Evolutionary conservation across 257 asterid genomes (phyloP).

Genomic region (Hygrophila difformis): DNA sequence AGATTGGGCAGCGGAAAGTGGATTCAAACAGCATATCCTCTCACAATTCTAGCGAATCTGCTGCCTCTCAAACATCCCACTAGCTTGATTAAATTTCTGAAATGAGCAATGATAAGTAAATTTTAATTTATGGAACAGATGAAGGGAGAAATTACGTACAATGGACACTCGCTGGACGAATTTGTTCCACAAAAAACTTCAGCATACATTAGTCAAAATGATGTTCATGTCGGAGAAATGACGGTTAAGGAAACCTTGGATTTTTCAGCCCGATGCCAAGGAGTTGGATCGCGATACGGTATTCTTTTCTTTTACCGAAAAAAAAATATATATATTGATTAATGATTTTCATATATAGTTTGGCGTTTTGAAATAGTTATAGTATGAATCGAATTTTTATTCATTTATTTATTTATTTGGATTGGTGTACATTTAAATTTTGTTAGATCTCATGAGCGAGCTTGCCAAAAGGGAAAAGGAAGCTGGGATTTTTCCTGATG

Average conservation of each 20-base stretch:
- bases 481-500: conserved; percentile 68
- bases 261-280: conserved; percentile 91
- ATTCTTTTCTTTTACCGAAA: too few species aligned
- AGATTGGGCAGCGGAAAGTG: too few species aligned
- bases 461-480: conserved; percentile 67
- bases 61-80: too few species aligned
- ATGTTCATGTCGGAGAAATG: conserved; percentile 92
- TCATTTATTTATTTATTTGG: not conserved
- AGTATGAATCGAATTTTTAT: too few species aligned
- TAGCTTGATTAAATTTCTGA: too few species aligned
- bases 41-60: too few species aligned
- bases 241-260: conserved; percentile 90
- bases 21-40: too few species aligned
- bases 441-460: conserved; percentile 59
- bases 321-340: too few species aligned
- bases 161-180: conserved; percentile 62
- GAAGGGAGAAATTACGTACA: conserved; percentile 68
- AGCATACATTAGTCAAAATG: conserved; percentile 93
- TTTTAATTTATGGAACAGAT: conserved; percentile 31
- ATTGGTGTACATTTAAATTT: too few species aligned
- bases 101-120: not conserved
- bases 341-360: too few species aligned
- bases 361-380: too few species aligned
- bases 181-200: conserved; percentile 87
- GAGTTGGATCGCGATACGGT: conserved; percentile 89